A percentile compares a stretch with the other conserved stretches of the same genome.
Conservation (phyloP, 345 rosid genomes). For the Populus nigra region DNA sequence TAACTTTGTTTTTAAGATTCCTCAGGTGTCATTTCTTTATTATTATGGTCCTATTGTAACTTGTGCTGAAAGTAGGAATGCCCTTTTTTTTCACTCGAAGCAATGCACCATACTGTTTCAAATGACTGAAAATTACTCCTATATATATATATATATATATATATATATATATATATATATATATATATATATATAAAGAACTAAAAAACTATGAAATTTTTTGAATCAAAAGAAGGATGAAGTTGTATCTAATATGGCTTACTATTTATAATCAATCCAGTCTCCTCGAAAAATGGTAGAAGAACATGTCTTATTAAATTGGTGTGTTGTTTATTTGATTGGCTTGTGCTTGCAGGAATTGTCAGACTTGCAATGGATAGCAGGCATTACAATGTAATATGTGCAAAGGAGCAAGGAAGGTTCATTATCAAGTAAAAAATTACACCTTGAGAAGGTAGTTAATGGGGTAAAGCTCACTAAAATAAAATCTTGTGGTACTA, state of each 20-base stretch:
- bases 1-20: neutral
- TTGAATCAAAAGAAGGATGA: neutral
- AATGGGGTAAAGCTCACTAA: neutral
- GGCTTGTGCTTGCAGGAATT: slow-evolving; percentile 50
- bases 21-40: neutral
- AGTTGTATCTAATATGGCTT: neutral
- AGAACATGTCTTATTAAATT: neutral
- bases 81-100: neutral
- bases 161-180: no score
- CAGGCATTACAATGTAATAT: slow-evolving; percentile 73
- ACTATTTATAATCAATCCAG: neutral
- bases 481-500: neutral
- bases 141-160: no score
- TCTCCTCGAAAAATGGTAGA: neutral
- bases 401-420: slow-evolving; percentile 84
- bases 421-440: slow-evolving; percentile 76
- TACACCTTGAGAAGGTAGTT: slow-evolving; percentile 20
- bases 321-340: neutral
- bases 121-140: neutral
- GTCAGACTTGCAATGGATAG: slow-evolving; percentile 82
- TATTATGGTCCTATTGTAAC: neutral
- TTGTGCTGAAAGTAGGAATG: neutral
- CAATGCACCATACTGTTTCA: neutral
- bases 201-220: neutral
- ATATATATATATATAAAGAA: no score